Conservation (phyloP, 2,329 filamentous ascomycete species). For the Penicillium thymicola region DNA sequence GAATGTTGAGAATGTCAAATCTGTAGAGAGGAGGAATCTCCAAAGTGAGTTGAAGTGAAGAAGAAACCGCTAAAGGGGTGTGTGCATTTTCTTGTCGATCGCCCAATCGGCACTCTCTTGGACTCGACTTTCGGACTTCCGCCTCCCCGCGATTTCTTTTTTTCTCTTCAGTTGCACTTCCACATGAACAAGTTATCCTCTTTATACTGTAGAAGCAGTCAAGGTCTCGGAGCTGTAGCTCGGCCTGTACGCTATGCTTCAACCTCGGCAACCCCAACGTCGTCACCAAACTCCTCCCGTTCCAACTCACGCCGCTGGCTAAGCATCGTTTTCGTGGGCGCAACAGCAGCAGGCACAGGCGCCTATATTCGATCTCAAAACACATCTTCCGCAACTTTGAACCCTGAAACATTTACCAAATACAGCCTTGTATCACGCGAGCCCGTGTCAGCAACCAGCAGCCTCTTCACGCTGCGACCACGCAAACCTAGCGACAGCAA, state of each 20-base stretch:
- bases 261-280: slow-evolving; percentile 11
- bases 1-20: not conserved
- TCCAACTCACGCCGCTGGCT: slow-evolving; percentile 33
- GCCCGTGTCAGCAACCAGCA: slow-evolving; percentile 46
- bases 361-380: slow-evolving; percentile 34
- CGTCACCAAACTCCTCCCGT: slow-evolving; percentile 14
- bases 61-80: slow-evolving; percentile 17
- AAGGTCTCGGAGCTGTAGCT: slow-evolving; percentile 8
- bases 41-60: not conserved
- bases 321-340: slow-evolving; percentile 33
- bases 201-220: slow-evolving; percentile 13
- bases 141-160: slow-evolving; percentile 16
- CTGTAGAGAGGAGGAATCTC: not conserved
- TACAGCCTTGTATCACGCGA: slow-evolving; percentile 44
- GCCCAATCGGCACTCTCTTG: slow-evolving; percentile 22
- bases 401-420: slow-evolving; percentile 39
- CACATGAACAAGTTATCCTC: slow-evolving; percentile 12
- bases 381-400: slow-evolving; percentile 28
- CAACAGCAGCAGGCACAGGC: slow-evolving; percentile 36
- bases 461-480: slow-evolving; percentile 45
- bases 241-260: slow-evolving; percentile 24
- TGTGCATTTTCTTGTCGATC: slow-evolving; percentile 19
- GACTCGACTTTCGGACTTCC: slow-evolving; percentile 11
- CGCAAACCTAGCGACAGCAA: slow-evolving; percentile 31
- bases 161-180: slow-evolving; percentile 1